Base-by-base conservation (phyloP, 768 basidiomycete species). In the Tephrocybe sp. region DNA sequence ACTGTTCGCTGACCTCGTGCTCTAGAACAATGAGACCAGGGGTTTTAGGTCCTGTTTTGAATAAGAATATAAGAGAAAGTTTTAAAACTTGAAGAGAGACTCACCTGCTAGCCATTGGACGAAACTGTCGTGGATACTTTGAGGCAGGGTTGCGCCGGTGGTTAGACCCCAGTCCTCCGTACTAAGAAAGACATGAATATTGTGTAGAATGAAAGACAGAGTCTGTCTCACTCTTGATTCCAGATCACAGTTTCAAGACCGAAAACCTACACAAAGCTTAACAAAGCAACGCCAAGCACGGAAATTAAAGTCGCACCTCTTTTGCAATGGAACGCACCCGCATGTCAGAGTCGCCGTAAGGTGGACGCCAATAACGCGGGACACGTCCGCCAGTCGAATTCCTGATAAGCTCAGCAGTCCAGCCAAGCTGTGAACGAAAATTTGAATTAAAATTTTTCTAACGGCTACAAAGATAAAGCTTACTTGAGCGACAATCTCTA, bases 21-120 rank as follows among this genome's bases (percentile, higher is more conserved):
- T 95, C 87, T 50, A 97, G 76, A 47, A 91, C 73, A 53, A 91
- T 74, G 19, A 94, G 77, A 27, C 94, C 94, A 2, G 90, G 86
- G 9, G 66, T 70, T 64, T 92, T 91, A 41, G 87, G 69, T 24
- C 83, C 87, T 72, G 16, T 1, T 4, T 34, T 9, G 18, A 1
- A 46, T 18, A 46, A 34, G 45, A 31, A 44, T 9, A 30, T 45
- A 30, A 15, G 48, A 34, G 4, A 23, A 29, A 39, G 15, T 2
- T 34, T 43, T 13, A n/a, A 29, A 34, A 11, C 15, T 21, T 41
- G 27, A 38, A 16, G 6, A 22, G 10, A 11, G 19, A 3, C 68
- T 34, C 41, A 77, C 82, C 77, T 27, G 75, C 65, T 16, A 84
- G 63, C 82, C 85, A 91, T 44, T 69, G 60, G 16, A 71, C 65